phyloP scores from a whole-genome alignment of 1,284 basidiomycete species.

The Wolfiporia cocos region DNA sequence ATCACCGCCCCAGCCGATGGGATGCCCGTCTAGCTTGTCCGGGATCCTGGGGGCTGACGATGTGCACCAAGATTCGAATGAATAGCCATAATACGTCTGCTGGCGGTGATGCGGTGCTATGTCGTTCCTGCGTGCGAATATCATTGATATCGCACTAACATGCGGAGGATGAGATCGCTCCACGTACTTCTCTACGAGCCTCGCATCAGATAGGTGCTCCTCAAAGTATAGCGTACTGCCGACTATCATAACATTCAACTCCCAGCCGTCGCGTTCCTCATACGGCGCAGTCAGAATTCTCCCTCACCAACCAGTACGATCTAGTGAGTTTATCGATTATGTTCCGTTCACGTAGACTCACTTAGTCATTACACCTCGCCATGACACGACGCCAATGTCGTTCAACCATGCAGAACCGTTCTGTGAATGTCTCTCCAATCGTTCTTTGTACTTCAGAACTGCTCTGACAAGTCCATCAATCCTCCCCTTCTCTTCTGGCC shows the following conservation, averaged over 20 bases:
- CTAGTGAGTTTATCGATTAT: background rate
- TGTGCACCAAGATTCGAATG: slow-evolving; percentile 86
- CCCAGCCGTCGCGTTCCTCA: slow-evolving; percentile 77
- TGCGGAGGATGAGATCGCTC: background rate
- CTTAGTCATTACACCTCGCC: slow-evolving; percentile 93
- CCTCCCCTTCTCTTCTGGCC: slow-evolving; percentile 57
- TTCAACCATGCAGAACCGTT: slow-evolving; percentile 23
- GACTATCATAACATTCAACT: slow-evolving; percentile 81
- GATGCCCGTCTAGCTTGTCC: slow-evolving; percentile 22
- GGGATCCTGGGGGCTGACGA: slow-evolving; percentile 29
- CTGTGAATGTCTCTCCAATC: slow-evolving; percentile 29
- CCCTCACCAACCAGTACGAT: slow-evolving; percentile 29
- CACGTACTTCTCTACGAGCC: slow-evolving; percentile 56
- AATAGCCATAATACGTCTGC: slow-evolving; percentile 73
- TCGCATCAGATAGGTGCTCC: slow-evolving; percentile 60
- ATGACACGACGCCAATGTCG: slow-evolving; percentile 64
- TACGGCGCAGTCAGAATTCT: slow-evolving; percentile 76
- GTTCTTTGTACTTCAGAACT: slow-evolving; percentile 33
- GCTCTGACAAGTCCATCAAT: slow-evolving; percentile 63
- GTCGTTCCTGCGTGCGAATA: slow-evolving; percentile 49
- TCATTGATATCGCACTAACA: slow-evolving; percentile 3
- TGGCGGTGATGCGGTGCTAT: slow-evolving; percentile 52
- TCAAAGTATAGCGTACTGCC: slow-evolving; percentile 81
- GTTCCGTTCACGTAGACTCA: slow-evolving; percentile 32
- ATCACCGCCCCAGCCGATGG: slow-evolving; percentile 73